phyloP scores from a whole-genome alignment of 2,329 filamentous ascomycete genomes.

The Fonsecaea multimorphosa region DNA sequence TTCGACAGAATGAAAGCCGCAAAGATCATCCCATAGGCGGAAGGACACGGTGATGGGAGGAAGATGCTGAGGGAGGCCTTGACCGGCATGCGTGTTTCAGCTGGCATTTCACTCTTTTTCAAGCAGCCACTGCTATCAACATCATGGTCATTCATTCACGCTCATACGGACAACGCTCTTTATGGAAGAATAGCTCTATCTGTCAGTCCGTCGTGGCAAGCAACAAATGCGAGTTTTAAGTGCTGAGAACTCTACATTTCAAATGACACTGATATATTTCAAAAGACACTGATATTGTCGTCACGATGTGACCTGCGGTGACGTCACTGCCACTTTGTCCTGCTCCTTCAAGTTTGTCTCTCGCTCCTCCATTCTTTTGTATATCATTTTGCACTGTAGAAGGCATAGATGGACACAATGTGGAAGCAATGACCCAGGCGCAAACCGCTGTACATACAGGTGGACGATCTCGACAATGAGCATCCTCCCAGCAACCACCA shows the following conservation, averaged over 20 bases:
- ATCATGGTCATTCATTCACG: neutral
- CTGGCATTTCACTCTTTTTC: neutral
- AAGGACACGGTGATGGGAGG: neutral
- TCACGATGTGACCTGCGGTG: neutral
- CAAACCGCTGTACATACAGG: neutral
- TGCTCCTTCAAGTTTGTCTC: neutral
- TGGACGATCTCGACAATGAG: neutral
- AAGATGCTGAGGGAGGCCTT: neutral
- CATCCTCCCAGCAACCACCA: neutral
- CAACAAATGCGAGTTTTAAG: neutral
- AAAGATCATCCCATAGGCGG: slow-evolving; percentile 28
- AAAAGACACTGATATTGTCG: neutral
- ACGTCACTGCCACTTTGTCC: neutral
- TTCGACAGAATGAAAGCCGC: slow-evolving; percentile 42
- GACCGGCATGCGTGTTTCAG: neutral
- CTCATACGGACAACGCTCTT: neutral
- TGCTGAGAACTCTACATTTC: neutral
- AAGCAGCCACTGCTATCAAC: neutral
- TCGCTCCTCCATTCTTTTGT: neutral
- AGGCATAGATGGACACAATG: neutral
- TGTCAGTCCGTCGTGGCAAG: neutral
- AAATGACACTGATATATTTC: neutral
- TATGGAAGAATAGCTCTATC: neutral
- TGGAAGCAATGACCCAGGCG: neutral
- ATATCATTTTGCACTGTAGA: neutral